These are phyloP conservation scores for Trichoderma arundinaceum DNA, from an alignment of 2,329 filamentous ascomycete species.

Conservation along the genomic window DNA sequence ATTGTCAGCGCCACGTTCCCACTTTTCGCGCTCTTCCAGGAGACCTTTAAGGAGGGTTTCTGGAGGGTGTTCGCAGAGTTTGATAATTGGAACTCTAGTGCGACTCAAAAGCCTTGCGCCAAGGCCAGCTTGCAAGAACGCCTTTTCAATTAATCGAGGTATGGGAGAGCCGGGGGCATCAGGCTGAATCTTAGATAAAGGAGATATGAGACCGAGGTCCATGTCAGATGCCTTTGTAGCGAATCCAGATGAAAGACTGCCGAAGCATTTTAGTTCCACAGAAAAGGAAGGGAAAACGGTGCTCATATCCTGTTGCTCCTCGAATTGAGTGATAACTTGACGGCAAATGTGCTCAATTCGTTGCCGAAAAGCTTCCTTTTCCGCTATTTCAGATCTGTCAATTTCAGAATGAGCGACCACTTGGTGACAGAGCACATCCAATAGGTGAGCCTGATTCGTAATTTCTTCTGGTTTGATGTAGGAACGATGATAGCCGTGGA, in stretches of 20 bases:
- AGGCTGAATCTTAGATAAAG: slow-evolving; percentile 59
- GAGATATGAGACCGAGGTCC: slow-evolving; percentile 80
- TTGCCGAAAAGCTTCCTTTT: slow-evolving; percentile 73
- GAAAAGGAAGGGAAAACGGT: slow-evolving; percentile 57
- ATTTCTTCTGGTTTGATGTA: slow-evolving; percentile 53
- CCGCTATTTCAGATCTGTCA: slow-evolving; percentile 63
- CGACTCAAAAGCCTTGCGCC: slow-evolving; percentile 78
- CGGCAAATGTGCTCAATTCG: slow-evolving; percentile 69
- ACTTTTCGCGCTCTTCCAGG: slow-evolving; percentile 68
- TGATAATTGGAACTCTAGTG: slow-evolving; percentile 86
- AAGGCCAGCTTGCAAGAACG: slow-evolving; percentile 71
- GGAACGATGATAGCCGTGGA: slow-evolving; percentile 42
- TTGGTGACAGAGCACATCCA: slow-evolving; percentile 55
- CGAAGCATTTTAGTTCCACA: slow-evolving; percentile 78
- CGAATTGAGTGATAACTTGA: slow-evolving; percentile 60
- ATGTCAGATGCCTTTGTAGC: slow-evolving; percentile 88
- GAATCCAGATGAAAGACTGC: slow-evolving; percentile 83
- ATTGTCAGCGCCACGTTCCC: slow-evolving; percentile 64
- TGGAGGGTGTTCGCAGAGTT: slow-evolving; percentile 76
- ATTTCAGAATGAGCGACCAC: slow-evolving; percentile 66
- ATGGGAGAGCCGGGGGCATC: slow-evolving; percentile 65
- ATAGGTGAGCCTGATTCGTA: slow-evolving; percentile 52
- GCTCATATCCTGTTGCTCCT: slow-evolving; percentile 49
- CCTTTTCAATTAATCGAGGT: slow-evolving; percentile 76
- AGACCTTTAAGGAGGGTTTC: slow-evolving; percentile 65